phyloP scores from a whole-genome alignment of 192 early-diverging fungal genomes.

The Entomortierella parvispora region DNA sequence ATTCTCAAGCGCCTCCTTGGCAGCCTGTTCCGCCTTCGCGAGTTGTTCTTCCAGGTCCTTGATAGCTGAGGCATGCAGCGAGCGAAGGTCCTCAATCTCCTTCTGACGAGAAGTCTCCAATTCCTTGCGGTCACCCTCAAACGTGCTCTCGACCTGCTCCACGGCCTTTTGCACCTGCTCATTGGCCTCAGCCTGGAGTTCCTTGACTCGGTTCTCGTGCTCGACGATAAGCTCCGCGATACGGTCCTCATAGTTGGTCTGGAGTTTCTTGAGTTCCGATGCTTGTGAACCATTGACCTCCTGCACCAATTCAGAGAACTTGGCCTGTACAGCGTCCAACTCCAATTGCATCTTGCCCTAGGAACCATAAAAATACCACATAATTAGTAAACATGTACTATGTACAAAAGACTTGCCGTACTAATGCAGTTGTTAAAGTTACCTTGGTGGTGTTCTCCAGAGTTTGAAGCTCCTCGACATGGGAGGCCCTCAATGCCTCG shows the following conservation, averaged over 20 bases:
- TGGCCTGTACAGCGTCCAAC: constrained; percentile 36
- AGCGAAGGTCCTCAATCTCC: constrained; percentile 32
- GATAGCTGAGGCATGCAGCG: constrained; percentile 32
- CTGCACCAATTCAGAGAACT: constrained; percentile 33
- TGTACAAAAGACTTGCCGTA: too few relatives aligned
- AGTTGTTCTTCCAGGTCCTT: constrained; percentile 45
- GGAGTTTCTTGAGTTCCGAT: constrained; percentile 33
- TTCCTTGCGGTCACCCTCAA: constrained; percentile 39
- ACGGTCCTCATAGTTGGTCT: constrained; percentile 41
- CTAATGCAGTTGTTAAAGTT: neutral
- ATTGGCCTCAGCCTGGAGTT: constrained; percentile 32
- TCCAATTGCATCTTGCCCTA: constrained; percentile 50
- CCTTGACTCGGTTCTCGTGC: constrained; percentile 29
- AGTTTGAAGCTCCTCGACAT: constrained; percentile 32
- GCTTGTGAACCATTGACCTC: constrained; percentile 35
- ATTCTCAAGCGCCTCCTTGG: constrained; percentile 27
- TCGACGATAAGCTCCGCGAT: constrained; percentile 40
- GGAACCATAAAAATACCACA: neutral
- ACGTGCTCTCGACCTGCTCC: constrained; percentile 44
- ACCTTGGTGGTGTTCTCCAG: constrained; percentile 41
- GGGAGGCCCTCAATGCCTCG: constrained; percentile 29
- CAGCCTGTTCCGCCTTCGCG: constrained; percentile 27
- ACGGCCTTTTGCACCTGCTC: constrained; percentile 45
- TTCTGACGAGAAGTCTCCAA: constrained; percentile 21
- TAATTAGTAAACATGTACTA: too few relatives aligned